Percentiles rank a stretch among this genome's conserved stretches.
Conservation (phyloP, 176 grass and related monocot genomes). For the Aechmea fasciata region DNA sequence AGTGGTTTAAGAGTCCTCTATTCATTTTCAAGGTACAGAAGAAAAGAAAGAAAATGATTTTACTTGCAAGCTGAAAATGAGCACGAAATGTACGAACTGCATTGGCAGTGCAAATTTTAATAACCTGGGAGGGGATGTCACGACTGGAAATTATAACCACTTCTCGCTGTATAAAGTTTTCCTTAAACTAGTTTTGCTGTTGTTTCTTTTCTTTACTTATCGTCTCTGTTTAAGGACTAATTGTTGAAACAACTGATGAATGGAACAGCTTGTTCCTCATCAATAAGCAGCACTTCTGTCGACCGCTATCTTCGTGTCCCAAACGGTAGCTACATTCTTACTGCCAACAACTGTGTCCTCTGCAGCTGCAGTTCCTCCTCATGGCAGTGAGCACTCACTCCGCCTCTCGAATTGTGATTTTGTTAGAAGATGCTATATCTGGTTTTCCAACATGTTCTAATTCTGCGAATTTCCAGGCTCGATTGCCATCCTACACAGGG, state of each 20-base stretch:
- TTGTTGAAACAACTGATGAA: background rate
- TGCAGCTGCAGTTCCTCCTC: constrained; percentile 56
- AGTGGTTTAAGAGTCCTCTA: too few species aligned
- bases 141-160: too few species aligned
- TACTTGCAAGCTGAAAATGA: too few species aligned
- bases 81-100: too few species aligned
- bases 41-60: background rate
- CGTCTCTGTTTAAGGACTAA: too few species aligned
- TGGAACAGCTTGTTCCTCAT: constrained; percentile 50
- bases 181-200: too few species aligned
- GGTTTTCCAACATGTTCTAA: too few species aligned
- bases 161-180: too few species aligned
- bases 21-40: too few species aligned
- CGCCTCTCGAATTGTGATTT: background rate
- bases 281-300: constrained; percentile 29
- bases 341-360: constrained; percentile 35
- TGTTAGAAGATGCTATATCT: too few species aligned
- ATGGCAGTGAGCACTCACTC: constrained; percentile 28
- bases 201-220: background rate
- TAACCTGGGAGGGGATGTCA: too few species aligned
- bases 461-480: constrained; percentile 34
- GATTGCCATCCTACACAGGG: constrained; percentile 63
- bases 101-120: too few species aligned
- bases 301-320: constrained; percentile 43
- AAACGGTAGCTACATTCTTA: constrained; percentile 32